Evolutionary conservation across 2,329 filamentous ascomycete species (phyloP), one percentile per base, ranked within the genome.

Genomic region (Emmonsia crescens): DNA sequence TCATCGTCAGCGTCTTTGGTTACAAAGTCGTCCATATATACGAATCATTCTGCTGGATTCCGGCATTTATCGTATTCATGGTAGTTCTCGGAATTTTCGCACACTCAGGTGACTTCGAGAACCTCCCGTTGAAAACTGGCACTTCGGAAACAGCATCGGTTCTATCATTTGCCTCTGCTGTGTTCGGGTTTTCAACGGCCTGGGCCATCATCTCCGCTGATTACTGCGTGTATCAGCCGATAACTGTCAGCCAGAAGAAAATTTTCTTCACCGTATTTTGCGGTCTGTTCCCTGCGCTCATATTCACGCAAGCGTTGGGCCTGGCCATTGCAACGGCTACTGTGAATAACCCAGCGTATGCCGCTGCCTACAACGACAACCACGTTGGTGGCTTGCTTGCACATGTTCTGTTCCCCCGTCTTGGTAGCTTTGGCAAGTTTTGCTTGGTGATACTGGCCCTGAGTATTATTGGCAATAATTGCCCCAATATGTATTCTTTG

Each of bases 221-320:
- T 70, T 93, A 91, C 73, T 90, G 87, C 27, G 87, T 90, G 58
- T 92, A 92, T 74, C 89, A 91, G 68, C 88, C 88, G 0, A 77
- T 79, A 2, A 79, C 75, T 29, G 84, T 84, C 48, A 82, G 82
- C 36, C 80, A 83, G 27, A 72, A 72, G 49, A 84, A 85, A 63
- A 79, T 91, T 63, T 93, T 92, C 74, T 68, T 83, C 63, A 85
- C 84, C 70, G 89, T 88, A 36, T 89, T 85, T 72, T 71, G 77
- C 29, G 89, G 89, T 10, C 78, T 94, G 16, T 82, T 88, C 65
- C 75, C 89, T 65, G 85, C 88, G 1, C 82, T 93, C 1, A 77
- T 88, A 64, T 91, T 93, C 75, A 87, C 85, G 1, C 82, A 91
- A 74, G 83, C 89, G 70, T 82, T 91, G 2, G 89, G 87, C 29